phyloP scores from a whole-genome alignment of 495 filamentous ascomycete genomes.

The Polyplosphaeria fusca region DNA sequence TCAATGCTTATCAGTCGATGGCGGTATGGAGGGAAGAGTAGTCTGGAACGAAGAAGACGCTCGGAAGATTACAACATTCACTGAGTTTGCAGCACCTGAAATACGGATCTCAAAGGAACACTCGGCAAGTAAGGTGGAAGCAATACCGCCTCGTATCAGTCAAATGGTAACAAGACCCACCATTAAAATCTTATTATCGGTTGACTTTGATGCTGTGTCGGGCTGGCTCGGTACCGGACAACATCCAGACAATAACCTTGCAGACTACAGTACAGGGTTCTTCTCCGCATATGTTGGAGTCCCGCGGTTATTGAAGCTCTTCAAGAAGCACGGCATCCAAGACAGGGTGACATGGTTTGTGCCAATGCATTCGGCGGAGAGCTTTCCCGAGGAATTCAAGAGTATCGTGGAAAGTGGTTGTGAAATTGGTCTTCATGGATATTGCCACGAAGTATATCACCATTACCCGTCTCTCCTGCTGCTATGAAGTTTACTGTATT shows the following conservation, averaged over 20 bases:
- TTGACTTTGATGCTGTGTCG: conserved; percentile 61
- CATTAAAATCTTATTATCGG: conserved; percentile 53
- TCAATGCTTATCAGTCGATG: conserved; percentile 52
- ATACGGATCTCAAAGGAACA: conserved; percentile 29
- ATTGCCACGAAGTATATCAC: conserved; percentile 50
- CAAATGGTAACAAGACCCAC: conserved; percentile 40
- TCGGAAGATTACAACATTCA: neutral
- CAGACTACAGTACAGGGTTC: conserved; percentile 59
- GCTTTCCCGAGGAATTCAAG: conserved; percentile 53
- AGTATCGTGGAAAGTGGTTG: conserved; percentile 54
- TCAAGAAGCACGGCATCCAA: conserved; percentile 52
- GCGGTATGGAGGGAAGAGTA: conserved; percentile 51
- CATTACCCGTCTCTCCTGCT: neutral
- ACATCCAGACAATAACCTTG: conserved; percentile 50
- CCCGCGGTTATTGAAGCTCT: conserved; percentile 56
- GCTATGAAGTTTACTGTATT: neutral
- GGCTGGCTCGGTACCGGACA: conserved; percentile 58
- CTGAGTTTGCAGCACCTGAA: neutral
- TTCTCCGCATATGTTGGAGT: conserved; percentile 61
- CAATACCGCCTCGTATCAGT: too few relatives aligned
- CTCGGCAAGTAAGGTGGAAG: too few relatives aligned
- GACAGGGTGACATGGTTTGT: conserved; percentile 62
- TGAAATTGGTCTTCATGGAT: conserved; percentile 62
- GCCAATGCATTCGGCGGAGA: conserved; percentile 61
- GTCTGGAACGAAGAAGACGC: conserved; percentile 48